These are phyloP conservation scores for Xerophyta viscosa DNA, from an alignment of 106 monocot genomes.

Conservation along the genomic window DNA sequence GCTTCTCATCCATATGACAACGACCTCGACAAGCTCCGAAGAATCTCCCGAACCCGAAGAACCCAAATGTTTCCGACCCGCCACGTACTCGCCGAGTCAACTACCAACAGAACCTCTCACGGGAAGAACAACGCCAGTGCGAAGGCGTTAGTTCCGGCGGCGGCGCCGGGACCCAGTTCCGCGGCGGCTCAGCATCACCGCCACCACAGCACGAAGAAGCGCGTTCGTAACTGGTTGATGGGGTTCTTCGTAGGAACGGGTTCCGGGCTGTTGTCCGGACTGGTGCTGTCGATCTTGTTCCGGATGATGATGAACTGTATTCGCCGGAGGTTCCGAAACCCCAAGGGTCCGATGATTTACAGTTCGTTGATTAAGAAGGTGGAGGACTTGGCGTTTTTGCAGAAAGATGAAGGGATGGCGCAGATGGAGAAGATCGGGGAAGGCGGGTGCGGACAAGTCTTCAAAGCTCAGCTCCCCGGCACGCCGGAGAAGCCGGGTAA, in stretches of 20 bases:
- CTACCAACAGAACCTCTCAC: neutral
- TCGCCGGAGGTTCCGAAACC: constrained; percentile 30
- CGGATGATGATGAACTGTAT: constrained; percentile 47
- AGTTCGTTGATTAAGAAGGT: constrained; percentile 35
- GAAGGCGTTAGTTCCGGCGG: neutral
- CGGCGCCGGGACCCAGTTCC: constrained; percentile 6
- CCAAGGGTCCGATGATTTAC: constrained; percentile 36
- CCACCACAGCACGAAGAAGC: constrained; percentile 3
- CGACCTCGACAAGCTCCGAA: too few relatives aligned
- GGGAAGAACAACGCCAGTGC: neutral
- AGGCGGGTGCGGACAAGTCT: constrained; percentile 74
- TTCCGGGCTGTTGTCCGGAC: constrained; percentile 28
- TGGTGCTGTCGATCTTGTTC: constrained; percentile 15
- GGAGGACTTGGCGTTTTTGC: constrained; percentile 49
- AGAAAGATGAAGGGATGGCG: constrained; percentile 42
- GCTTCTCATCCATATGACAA: too few relatives aligned
- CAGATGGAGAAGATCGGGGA: constrained; percentile 52
- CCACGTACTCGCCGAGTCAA: neutral
- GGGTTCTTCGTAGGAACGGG: constrained; percentile 22
- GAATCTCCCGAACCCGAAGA: too few relatives aligned
- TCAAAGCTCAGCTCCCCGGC: constrained; percentile 28
- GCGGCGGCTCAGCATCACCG: neutral
- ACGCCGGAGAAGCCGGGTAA: constrained; percentile 1
- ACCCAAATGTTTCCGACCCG: neutral
- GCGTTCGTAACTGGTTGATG: constrained; percentile 10